These are phyloP conservation scores for Monascus ruber DNA, from an alignment of 2,329 filamentous ascomycete genomes.

Conservation along the genomic window DNA sequence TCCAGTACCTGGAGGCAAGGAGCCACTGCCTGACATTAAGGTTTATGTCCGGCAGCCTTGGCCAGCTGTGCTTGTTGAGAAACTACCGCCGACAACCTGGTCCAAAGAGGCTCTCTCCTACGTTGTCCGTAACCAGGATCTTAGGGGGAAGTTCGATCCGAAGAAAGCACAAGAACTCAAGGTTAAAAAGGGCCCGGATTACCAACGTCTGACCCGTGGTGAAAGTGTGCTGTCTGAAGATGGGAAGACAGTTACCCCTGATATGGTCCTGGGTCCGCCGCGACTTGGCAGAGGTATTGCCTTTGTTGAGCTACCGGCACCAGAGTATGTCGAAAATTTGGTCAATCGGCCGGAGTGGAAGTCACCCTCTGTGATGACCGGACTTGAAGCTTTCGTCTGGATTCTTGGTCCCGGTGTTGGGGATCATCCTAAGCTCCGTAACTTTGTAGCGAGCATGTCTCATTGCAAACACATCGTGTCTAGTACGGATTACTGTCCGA, in stretches of 20 bases:
- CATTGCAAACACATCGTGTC: constrained; percentile 66
- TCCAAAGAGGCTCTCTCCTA: constrained; percentile 67
- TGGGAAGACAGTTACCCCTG: constrained; percentile 63
- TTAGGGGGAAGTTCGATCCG: constrained; percentile 70
- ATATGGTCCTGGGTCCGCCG: constrained; percentile 67
- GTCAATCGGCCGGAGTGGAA: constrained; percentile 63
- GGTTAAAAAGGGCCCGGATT: constrained; percentile 50
- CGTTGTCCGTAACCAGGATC: constrained; percentile 63
- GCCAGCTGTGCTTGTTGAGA: constrained; percentile 56
- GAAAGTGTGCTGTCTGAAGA: constrained; percentile 51
- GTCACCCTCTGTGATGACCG: constrained; percentile 51
- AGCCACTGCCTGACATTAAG: constrained; percentile 50
- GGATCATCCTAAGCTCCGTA: constrained; percentile 49
- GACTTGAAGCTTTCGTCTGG: constrained; percentile 66
- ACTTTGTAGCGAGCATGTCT: constrained; percentile 56
- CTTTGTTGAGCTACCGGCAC: constrained; percentile 65
- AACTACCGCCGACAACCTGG: constrained; percentile 57
- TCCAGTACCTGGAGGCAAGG: constrained; percentile 45
- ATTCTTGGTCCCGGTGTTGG: constrained; percentile 60
- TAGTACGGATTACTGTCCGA: constrained; percentile 60
- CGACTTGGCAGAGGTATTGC: constrained; percentile 63
- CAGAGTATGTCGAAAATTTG: constrained; percentile 58
- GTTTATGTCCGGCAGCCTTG: constrained; percentile 68
- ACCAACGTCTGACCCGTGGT: constrained; percentile 50
- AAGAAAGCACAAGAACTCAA: constrained; percentile 53